These are phyloP conservation scores for Albatrellus sp. DNA, from an alignment of 1,284 basidiomycete genomes.

Conservation along the genomic window DNA sequence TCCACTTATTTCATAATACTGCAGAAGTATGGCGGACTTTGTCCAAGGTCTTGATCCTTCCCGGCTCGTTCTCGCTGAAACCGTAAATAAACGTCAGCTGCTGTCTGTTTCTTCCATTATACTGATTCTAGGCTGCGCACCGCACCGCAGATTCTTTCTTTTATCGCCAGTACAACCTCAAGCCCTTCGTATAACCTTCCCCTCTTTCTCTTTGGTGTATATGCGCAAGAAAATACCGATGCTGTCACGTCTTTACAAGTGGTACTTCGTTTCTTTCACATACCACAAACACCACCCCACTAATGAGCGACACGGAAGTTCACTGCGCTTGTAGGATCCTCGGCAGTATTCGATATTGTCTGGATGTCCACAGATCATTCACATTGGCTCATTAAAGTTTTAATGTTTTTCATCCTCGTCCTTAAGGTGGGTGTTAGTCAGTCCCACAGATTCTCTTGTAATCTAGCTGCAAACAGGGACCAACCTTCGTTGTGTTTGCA, in stretches of 20 bases:
- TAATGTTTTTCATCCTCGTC: slow-evolving; percentile 48
- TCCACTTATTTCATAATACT: not conserved
- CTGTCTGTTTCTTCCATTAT: not conserved
- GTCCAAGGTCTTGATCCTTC: slow-evolving; percentile 56
- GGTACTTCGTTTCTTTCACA: slow-evolving; percentile 24
- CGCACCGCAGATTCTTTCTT: slow-evolving; percentile 35
- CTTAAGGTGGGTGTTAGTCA: slow-evolving; percentile 39
- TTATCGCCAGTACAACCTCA: slow-evolving; percentile 42
- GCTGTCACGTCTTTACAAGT: slow-evolving; percentile 48
- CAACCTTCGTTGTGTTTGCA: slow-evolving; percentile 48
- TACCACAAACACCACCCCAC: too few species aligned
- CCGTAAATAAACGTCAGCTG: slow-evolving; percentile 24
- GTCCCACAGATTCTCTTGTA: not conserved
- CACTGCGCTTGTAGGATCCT: slow-evolving; percentile 44
- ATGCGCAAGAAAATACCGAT: slow-evolving; percentile 57
- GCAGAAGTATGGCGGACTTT: slow-evolving; percentile 47
- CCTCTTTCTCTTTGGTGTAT: slow-evolving; percentile 62
- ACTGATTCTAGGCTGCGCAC: not conserved
- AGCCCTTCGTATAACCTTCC: slow-evolving; percentile 61
- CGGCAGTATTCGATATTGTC: slow-evolving; percentile 56
- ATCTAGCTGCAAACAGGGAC: slow-evolving; percentile 21
- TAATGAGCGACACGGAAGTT: slow-evolving; percentile 31
- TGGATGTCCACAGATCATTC: slow-evolving; percentile 51
- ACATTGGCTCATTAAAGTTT: slow-evolving; percentile 38
- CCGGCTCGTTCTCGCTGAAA: slow-evolving; percentile 51